These are phyloP conservation scores for Leptographium flavum DNA, from an alignment of 2,329 filamentous ascomycete genomes.

Conservation along the genomic window DNA sequence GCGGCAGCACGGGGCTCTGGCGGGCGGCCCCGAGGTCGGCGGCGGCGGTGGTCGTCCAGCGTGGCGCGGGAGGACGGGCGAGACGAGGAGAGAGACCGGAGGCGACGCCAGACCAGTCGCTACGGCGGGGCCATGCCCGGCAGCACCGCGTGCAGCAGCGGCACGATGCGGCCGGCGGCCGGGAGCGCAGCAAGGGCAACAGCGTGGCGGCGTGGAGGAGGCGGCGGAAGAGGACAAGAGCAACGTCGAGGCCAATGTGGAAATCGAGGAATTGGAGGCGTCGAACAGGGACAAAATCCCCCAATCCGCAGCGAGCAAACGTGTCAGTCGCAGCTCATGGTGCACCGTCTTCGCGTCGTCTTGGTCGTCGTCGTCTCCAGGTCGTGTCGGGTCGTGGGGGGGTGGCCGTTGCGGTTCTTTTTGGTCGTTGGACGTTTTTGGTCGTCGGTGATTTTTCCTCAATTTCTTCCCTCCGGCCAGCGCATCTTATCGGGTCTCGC, in stretches of 20 bases:
- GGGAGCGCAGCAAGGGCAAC: neutral
- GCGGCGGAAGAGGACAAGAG: too few species aligned
- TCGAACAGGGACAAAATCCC: too few species aligned
- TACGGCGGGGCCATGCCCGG: neutral
- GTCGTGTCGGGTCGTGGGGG: too few species aligned
- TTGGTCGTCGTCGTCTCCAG: too few species aligned
- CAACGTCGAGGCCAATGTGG: too few species aligned
- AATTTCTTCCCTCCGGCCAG: neutral
- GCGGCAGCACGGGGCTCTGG: neutral
- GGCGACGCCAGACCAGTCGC: too few species aligned
- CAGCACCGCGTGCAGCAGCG: neutral
- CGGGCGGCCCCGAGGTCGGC: neutral
- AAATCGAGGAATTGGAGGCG: too few species aligned
- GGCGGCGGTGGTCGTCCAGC: neutral
- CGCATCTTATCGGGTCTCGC: neutral
- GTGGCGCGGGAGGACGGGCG: neutral
- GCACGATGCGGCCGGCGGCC: neutral
- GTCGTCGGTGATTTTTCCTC: neutral
- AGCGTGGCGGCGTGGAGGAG: constrained; percentile 2
- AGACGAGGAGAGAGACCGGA: too few species aligned
- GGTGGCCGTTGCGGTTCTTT: neutral
- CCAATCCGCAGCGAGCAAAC: too few species aligned
- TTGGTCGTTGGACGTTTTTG: neutral
- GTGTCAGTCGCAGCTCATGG: too few species aligned
- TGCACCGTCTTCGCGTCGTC: too few species aligned